Percentiles rank a stretch among this genome's conserved stretches.
phyloP scores from a whole-genome alignment of 164 flowering plant genomes.

The Brasenia schreberi region DNA sequence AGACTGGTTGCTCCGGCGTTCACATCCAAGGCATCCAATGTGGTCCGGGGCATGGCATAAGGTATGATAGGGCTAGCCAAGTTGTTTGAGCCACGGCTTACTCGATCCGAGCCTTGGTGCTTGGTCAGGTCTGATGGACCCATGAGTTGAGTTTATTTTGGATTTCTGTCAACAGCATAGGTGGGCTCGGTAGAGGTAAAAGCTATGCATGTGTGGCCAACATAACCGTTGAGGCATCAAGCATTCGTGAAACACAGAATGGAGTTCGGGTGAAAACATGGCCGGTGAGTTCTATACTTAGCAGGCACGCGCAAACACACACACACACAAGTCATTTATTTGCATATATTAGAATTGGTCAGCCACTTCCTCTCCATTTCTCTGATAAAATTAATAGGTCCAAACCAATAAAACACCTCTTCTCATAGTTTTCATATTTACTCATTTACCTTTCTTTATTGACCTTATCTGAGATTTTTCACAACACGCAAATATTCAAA shows the following conservation, averaged over 20 bases:
- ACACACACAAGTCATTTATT: too few species aligned
- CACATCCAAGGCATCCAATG: conserved; percentile 61
- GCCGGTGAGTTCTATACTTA: conserved; percentile 27
- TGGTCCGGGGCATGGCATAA: conserved; percentile 95
- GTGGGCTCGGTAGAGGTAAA: conserved; percentile 57
- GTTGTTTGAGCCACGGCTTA: background rate
- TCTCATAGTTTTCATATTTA: too few species aligned
- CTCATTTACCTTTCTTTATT: too few species aligned
- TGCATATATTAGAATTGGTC: too few species aligned
- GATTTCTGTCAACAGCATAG: conserved; percentile 9
- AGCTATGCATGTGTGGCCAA: conserved; percentile 50
- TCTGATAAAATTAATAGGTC: too few species aligned
- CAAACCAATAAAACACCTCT: too few species aligned
- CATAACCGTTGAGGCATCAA: conserved; percentile 36
- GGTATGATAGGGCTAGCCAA: conserved; percentile 21
- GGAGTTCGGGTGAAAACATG: conserved; percentile 70
- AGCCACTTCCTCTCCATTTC: too few species aligned
- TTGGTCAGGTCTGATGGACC: background rate
- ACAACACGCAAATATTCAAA: too few species aligned
- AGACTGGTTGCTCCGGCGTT: conserved; percentile 65
- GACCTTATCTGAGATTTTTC: too few species aligned
- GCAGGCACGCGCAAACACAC: too few species aligned
- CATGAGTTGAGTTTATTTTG: background rate
- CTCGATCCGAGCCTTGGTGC: background rate
- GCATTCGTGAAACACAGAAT: conserved; percentile 26